Conservation (phyloP, 2,329 filamentous ascomycete species). For the Ophiostoma novo-ulmi region DNA sequence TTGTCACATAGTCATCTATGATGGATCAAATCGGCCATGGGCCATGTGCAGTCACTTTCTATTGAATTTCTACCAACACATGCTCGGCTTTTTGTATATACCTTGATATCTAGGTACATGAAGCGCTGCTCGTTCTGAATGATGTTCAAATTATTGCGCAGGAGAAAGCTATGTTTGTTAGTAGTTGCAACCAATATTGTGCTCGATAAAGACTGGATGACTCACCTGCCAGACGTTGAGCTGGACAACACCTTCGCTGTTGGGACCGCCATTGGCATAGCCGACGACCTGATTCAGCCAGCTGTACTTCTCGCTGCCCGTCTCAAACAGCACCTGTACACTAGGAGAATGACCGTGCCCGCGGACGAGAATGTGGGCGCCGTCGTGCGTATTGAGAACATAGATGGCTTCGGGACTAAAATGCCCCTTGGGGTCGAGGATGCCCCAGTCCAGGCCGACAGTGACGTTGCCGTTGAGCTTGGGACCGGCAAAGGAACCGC, state of each 20-base stretch:
- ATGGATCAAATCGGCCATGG: background rate
- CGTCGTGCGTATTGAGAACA: conserved; percentile 38
- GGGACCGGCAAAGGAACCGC: conserved; percentile 37
- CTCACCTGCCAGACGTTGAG: conserved; percentile 26
- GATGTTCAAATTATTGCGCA: background rate
- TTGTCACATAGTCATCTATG: background rate
- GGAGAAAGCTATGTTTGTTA: conserved; percentile 11
- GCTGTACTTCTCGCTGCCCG: conserved; percentile 34
- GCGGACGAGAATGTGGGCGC: conserved; percentile 37
- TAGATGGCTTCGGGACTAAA: conserved; percentile 40
- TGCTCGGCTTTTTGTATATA: background rate
- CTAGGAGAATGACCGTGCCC: conserved; percentile 37
- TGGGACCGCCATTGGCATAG: conserved; percentile 25
- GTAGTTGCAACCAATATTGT: background rate
- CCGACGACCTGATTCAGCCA: conserved; percentile 38
- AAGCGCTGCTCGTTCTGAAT: background rate
- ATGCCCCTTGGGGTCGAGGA: conserved; percentile 35
- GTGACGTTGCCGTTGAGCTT: conserved; percentile 33
- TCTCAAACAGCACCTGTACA: conserved; percentile 37
- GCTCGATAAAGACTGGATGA: background rate
- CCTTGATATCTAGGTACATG: background rate
- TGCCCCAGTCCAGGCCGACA: conserved; percentile 37
- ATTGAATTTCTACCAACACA: background rate
- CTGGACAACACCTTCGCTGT: conserved; percentile 19
- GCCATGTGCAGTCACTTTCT: background rate